These are phyloP conservation scores for Elaeis oleifera DNA, from an alignment of 202 grass and related monocot species.

Conservation along the genomic window DNA sequence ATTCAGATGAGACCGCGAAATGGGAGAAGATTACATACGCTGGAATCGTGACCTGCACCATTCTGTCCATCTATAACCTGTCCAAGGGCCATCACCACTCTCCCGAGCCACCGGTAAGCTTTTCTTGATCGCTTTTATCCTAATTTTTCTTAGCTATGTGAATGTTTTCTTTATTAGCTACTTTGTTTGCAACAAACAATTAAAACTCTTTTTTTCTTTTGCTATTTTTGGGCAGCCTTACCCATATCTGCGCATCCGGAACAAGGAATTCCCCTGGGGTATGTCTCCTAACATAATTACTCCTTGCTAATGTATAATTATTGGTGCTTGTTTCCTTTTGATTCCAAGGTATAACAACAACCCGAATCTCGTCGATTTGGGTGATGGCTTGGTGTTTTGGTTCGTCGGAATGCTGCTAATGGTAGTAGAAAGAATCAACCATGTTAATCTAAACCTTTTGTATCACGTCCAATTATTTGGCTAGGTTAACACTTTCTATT, in stretches of 20 bases:
- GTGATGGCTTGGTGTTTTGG: too few species aligned
- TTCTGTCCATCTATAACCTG: constrained; percentile 38
- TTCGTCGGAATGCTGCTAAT: too few species aligned
- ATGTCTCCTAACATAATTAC: constrained; percentile 10
- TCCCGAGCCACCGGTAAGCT: constrained; percentile 40
- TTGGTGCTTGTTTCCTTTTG: too few species aligned
- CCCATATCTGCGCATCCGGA: constrained; percentile 73
- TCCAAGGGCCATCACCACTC: constrained; percentile 37
- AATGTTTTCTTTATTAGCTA: background rate
- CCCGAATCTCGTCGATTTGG: too few species aligned
- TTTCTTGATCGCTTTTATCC: background rate
- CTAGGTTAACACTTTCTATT: too few species aligned
- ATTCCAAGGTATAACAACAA: too few species aligned
- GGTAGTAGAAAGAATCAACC: too few species aligned
- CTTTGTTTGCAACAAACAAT: background rate
- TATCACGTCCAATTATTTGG: too few species aligned
- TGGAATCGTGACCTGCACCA: constrained; percentile 39
- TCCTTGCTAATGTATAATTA: too few species aligned
- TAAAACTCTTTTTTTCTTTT: background rate
- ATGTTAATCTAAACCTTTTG: too few species aligned
- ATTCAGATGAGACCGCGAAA: constrained; percentile 49
- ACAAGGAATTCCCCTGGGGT: constrained; percentile 99
- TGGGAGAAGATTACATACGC: constrained; percentile 55
- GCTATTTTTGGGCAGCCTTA: constrained; percentile 42
- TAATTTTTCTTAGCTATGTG: background rate